Base-by-base conservation (phyloP, 805 yeast species). In the Millerago galiae region DNA sequence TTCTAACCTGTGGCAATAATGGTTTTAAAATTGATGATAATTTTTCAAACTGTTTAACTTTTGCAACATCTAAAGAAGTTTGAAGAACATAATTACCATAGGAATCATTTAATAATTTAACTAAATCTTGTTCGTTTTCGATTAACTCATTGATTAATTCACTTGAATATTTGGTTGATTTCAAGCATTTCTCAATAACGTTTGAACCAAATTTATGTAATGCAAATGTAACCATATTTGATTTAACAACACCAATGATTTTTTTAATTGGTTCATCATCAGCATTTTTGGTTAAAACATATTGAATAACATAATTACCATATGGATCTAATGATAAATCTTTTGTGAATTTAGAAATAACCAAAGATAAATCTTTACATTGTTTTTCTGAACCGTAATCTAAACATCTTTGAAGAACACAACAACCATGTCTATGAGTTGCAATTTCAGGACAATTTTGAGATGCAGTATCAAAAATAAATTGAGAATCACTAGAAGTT, bases 301-400 rank as follows among this genome's bases (percentile, higher is more conserved):
- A 91, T 64, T 93, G 99, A 40, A 93, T 89, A 39, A 93, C 98
- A 62, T 93, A 93, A 62, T 93, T 93, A 29, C 99, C 99, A 66
- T 85, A 93, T 12, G 97, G 97, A 63, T 93, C 97, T 44, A 85
- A 71, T 14, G 95, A 81, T 41, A 93, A 71, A 30, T 71, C 72
- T 37, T 81, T 73, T 31, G 95, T 79, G 55, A 81, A 71, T 40
- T 71, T 71, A 16, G 93, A 84, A 35, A 91, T 81, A 48, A 75
- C 76, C 24, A 71, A 59, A 18, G 88, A 80, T 42, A 93, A 70
- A 46, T 75, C 78, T 49, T 71, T 70, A 43, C 88, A 74, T 63
- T 93, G 97, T 32, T 65, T 70, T 4, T 66, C 65, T 17, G 80
- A 75, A 4, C 98, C 97, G 62, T 83, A 86, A 62, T 93, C 98